Conservation (phyloP, 257 asterid species). For the Capsicum chinense region DNA sequence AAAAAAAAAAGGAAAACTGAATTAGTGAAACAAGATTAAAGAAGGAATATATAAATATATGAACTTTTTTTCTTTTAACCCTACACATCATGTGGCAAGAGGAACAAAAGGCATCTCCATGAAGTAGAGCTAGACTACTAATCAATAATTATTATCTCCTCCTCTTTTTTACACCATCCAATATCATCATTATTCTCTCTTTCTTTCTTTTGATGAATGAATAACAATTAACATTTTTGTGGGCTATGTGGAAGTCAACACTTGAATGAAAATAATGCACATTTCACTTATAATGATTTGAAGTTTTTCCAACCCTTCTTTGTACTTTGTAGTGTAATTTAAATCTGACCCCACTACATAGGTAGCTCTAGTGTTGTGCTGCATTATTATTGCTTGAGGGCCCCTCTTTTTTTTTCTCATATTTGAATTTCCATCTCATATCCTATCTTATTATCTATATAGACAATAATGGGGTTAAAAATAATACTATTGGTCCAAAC, state of each 20-base stretch:
- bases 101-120: conserved; percentile 36
- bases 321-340: background rate
- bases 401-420: background rate
- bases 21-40: background rate
- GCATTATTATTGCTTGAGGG: conserved; percentile 27
- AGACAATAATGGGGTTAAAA: background rate
- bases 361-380: conserved; percentile 23
- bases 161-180: conserved; percentile 30
- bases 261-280: conserved; percentile 30
- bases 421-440: background rate
- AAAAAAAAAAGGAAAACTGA: background rate
- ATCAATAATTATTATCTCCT: conserved; percentile 28
- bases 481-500: background rate
- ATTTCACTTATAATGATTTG: conserved; percentile 29
- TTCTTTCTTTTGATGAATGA: background rate
- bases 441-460: background rate
- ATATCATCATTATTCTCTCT: conserved; percentile 26
- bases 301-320: conserved; percentile 30
- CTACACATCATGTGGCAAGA: conserved; percentile 35
- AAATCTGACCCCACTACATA: conserved; percentile 20
- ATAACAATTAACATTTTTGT: conserved; percentile 26
- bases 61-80: background rate
- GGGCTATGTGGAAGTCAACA: conserved; percentile 34
- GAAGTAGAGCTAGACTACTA: conserved; percentile 28
- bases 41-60: background rate